Evolutionary conservation across 108 stramenopile genomes (phyloP), one percentile per base, ranked within the genome.

Genomic region (Nitzschia sp.): DNA sequence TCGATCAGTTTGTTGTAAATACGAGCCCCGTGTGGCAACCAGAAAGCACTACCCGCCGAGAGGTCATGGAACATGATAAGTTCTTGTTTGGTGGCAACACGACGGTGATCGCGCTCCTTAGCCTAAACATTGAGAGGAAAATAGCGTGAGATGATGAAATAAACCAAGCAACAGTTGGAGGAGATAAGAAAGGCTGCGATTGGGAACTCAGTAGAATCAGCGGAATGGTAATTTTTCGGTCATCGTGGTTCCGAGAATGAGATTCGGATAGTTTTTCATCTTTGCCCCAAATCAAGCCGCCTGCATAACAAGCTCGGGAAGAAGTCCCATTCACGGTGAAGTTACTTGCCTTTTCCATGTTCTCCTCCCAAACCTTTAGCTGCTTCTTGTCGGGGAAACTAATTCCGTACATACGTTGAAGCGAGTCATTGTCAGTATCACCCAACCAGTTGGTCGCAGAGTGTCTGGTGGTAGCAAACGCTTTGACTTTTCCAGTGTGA

Each of bases 361-460:
- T 92, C 70, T 95, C 96, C 77, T 95, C 77, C 95, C 97, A 97
- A 49, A 93, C 89, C 64, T 97, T 98, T 68, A 99, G 76, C 91
- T 88, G 82, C 68, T 98, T 97, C 81, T 98, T 98, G 72, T 98
- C 97, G 2, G 99, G 99, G 73, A 98, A 99, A 77, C 95, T 86
- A 60, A 98, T 93, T 26, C 97, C 99, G 78, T 98, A 99, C 71
- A 99, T 92, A 8, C 99, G 86, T 79, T 98, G 98, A 42, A 99
- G 75, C 4, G 91, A 75, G 82, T 99, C 99, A 78, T 99, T 99
- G 54, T 96, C 90, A 49, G 94, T 89, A 78, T 97, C 93, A 18
- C 97, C 99, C 54, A 98, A 79, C 99, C 99, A 99, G 73, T 97
- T 94, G 13, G 99, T 96, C 21, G 96, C 86, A 17, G 94, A 94